Conservation (phyloP, 805 yeast species). For the Kuraishia floccosa region DNA sequence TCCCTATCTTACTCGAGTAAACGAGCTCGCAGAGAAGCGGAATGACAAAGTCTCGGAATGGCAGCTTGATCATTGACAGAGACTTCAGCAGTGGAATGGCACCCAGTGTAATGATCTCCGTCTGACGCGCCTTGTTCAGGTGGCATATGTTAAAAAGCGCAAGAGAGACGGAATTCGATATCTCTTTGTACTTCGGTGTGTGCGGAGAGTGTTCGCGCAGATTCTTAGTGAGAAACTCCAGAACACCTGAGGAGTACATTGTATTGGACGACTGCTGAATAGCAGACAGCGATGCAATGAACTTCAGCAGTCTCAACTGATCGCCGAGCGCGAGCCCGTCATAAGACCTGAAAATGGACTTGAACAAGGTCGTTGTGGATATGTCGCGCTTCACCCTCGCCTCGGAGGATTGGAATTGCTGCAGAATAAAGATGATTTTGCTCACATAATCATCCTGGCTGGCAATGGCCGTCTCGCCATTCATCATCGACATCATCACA, state of each 20-base stretch:
- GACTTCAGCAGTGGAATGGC: constrained; percentile 24
- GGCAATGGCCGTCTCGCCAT: background rate
- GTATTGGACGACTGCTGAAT: constrained; percentile 4
- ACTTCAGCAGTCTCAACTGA: constrained; percentile 24
- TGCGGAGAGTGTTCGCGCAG: constrained; percentile 3
- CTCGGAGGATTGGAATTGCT: constrained; percentile 28
- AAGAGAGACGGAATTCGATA: constrained; percentile 27
- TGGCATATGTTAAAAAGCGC: constrained; percentile 31
- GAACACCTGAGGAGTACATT: constrained; percentile 14
- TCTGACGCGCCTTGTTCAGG: constrained; percentile 26
- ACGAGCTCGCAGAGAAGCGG: constrained; percentile 33
- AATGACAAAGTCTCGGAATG: constrained; percentile 31
- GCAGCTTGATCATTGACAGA: constrained; percentile 24
- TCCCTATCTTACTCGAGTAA: constrained; percentile 21
- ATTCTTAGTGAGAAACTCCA: constrained; percentile 22
- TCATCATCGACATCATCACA: background rate
- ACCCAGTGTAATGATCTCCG: constrained; percentile 25
- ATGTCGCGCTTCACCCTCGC: constrained; percentile 20
- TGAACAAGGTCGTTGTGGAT: constrained; percentile 16
- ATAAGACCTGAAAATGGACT: constrained; percentile 23
- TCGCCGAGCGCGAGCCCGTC: constrained; percentile 15
- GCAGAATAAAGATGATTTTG: constrained; percentile 23
- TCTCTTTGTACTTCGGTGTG: constrained; percentile 20
- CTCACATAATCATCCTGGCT: constrained; percentile 8
- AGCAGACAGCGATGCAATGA: constrained; percentile 11